A percentile compares a stretch with the other conserved stretches of the same genome.
These are phyloP conservation scores for Clohesyomyces aquaticus DNA, from an alignment of 495 filamentous ascomycete species.

Conservation along the genomic window DNA sequence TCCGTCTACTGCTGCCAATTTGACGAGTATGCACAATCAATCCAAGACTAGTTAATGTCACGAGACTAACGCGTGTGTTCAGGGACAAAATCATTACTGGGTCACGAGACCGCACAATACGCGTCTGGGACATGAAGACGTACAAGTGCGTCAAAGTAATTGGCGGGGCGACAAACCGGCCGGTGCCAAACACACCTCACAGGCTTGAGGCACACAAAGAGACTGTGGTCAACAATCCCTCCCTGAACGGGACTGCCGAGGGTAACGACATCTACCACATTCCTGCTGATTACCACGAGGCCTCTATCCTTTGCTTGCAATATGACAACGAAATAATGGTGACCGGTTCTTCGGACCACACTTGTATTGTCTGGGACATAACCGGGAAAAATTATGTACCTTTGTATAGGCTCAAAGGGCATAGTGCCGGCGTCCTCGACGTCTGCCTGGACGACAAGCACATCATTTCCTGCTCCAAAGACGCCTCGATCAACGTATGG, in stretches of 20 bases:
- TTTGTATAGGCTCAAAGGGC: conserved; percentile 71
- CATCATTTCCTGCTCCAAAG: conserved; percentile 96
- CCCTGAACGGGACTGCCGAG: conserved; percentile 55
- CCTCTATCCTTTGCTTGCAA: conserved; percentile 91
- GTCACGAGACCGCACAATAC: conserved; percentile 90
- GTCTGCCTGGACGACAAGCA: conserved; percentile 87
- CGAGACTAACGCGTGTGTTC: conserved; percentile 22
- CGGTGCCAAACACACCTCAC: conserved; percentile 33
- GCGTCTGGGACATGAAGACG: conserved; percentile 90
- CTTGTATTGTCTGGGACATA: conserved; percentile 90
- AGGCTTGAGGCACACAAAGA: conserved; percentile 36
- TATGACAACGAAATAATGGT: conserved; percentile 92
- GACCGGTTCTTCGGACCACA: conserved; percentile 89
- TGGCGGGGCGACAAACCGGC: conserved; percentile 53
- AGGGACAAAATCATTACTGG: conserved; percentile 95
- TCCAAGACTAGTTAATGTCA: background rate
- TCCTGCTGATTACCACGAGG: conserved; percentile 65
- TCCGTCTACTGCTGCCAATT: conserved; percentile 98
- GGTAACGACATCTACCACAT: conserved; percentile 47
- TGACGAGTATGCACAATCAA: conserved; percentile 67
- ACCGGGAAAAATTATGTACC: conserved; percentile 67
- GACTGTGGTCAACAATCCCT: conserved; percentile 45
- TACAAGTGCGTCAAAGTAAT: conserved; percentile 82
- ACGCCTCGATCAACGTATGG: conserved; percentile 90
- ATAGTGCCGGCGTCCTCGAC: conserved; percentile 88